Base-by-base conservation (phyloP, 1,284 basidiomycete species). In the Chalciporus sp. region DNA sequence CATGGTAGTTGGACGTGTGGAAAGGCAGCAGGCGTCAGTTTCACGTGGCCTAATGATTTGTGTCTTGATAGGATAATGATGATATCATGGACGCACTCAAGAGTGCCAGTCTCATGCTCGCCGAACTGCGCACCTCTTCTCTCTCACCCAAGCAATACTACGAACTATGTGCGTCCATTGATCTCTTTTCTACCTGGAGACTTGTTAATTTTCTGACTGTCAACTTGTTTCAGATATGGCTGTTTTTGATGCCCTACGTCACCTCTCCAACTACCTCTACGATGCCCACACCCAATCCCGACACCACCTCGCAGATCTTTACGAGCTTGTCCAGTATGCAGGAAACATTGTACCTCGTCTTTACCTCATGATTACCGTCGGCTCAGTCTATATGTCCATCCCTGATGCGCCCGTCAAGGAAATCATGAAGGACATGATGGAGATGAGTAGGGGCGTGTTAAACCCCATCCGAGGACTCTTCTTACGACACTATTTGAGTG, bases 391-490 rank as follows among this genome's bases (percentile, higher is more conserved):
- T 78, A 97, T 97, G 95, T 94, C 93, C 19, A 88, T 97, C 42
- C 86, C 93, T 2, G 94, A 96, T 53, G 94, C 94, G 7, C 95
- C 95, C 7, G 87, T 97, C 55, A 95, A 94, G 78, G 94, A 98
- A 76, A 94, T 98, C 61, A 98, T 97, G 95, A 97, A 96, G 80
- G 95, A 98, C 74, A 96, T 98, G 94, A 90, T 98, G 86, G 95
- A 98, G 72, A 98, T 98, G 95, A 94, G 93, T 28, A 80, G 94
- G 35, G 95, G 95, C 56, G 92, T 97, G 5, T 81, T 98, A 61
- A 94, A 97, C 71, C 95, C 95, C 16, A 94, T 94, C 42, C 80
- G 95, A 48, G 95, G 95, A 28, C 75, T 98, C 37, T 98, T 98
- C 74, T 76, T 98, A 39, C 82, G 95, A 16, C 95, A 98, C 70